Evolutionary conservation across 2,329 filamentous ascomycete species (phyloP), one percentile per base, ranked within the genome.

Genomic region (Aspergillus candidus): DNA sequence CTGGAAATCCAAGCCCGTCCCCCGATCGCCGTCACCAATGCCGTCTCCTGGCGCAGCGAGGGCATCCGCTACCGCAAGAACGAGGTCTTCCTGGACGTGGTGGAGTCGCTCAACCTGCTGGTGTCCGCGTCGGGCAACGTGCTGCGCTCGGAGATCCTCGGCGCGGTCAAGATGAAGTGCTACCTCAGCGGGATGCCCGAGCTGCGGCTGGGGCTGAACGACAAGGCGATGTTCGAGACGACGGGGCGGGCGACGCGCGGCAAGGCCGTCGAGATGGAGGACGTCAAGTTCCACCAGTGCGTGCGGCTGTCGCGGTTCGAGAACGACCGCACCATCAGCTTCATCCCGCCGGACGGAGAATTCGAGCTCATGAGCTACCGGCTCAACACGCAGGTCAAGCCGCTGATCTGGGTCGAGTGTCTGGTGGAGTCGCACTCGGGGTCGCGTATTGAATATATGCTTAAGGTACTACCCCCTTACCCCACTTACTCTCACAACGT

Each of bases 321-420:
- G 69, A 98, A 97, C 69, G 93, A 98, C 73, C 79, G 93, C 48
- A 98, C 93, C 32, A 98, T 98, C 71, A 95, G 88, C 64, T 98
- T 98, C 69, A 97, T 98, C 57, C 93, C 93, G 1, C 93, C 93
- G 10, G 93, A 98, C 63, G 93, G 93, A 65, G 93, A 98, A 67
- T 98, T 98, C 63, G 93, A 98, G 73, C 80, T 98, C 58, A 98
- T 98, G 93, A 95, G 88, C 55, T 98, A 98, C 73, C 90, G 93
- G 4, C 75, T 98, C 56, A 98, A 98, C 72, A 98, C 93, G 13
- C 90, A 96, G 67, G 93, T 98, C 56, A 98, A 98, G 72, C 93
- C 93, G 7, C 73, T 98, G 50, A 96, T 98, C 60, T 98, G 93
- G 93, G 93, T 98, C 13, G 93, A 98, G 69, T 97, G 91, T 64